Percentiles rank a stretch among this genome's conserved stretches.
phyloP scores from a whole-genome alignment of 1,139 yeast species.

The Kazachstania sp. region DNA sequence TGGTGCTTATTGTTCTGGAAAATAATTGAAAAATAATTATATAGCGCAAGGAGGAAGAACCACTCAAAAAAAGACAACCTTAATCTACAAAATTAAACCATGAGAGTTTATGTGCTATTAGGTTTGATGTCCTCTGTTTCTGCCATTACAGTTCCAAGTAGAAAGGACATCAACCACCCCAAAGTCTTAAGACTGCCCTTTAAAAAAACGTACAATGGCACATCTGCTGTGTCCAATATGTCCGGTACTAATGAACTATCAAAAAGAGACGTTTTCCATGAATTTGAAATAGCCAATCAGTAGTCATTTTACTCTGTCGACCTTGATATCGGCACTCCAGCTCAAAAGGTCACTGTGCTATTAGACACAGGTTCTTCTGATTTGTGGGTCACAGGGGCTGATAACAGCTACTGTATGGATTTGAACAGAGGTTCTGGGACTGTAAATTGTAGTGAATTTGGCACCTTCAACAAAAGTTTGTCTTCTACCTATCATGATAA shows the following conservation, averaged over 20 bases:
- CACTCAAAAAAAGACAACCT: too few relatives aligned
- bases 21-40: too few relatives aligned
- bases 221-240: background rate
- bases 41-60: too few relatives aligned
- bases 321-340: constrained; percentile 43
- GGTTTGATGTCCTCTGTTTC: too few relatives aligned
- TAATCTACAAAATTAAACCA: too few relatives aligned
- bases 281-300: constrained; percentile 16
- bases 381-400: constrained; percentile 43
- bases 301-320: constrained; percentile 21
- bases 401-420: constrained; percentile 16
- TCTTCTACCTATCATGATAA: constrained; percentile 42
- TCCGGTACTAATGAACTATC: background rate
- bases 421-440: background rate
- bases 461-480: constrained; percentile 37
- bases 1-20: too few relatives aligned
- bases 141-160: constrained; percentile 1
- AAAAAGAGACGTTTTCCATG: constrained; percentile 7
- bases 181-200: constrained; percentile 1
- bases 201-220: background rate
- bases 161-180: background rate
- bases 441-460: constrained; percentile 27
- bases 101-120: too few relatives aligned
- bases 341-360: constrained; percentile 43
- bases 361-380: constrained; percentile 70